Evolutionary conservation across 2,329 filamentous ascomycete genomes (phyloP), one percentile per base, ranked within the genome.

Genomic region (Knufia fluminis): DNA sequence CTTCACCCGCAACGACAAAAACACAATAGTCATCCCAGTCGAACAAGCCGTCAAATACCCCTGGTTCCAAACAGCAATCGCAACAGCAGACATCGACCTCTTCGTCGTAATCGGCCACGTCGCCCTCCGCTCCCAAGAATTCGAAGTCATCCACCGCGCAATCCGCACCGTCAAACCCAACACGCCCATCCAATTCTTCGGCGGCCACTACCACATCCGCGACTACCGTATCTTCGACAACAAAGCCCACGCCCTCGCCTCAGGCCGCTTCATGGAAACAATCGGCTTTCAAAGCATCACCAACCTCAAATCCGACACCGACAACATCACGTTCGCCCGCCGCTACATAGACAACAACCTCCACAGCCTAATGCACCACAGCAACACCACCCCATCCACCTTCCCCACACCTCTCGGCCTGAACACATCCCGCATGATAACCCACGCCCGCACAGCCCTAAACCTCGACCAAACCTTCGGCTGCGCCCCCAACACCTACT

Each of bases 331-430:
- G 1, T 96, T 94, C 63, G 75, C 77, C 47, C 79, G 91, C 40
- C 78, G 83, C 52, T 97, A 96, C 66, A 91, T 97, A 53, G 91
- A 97, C 68, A 96, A 90, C 68, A 97, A 97, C 59, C 73, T 96
- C 0, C 85, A 80, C 53, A 92, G 89, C 1, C 76, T 94, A 52
- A 77, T 90, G 59, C 78, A 92, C 60, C 91, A 97, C 64, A 86
- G 85, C 2, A 79, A 79, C 0, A 78, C 85, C 24, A 82, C 91
- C 58, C 72, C 76, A 14, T 73, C 78, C 0, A 84, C 80, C 0
- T 97, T 97, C 62, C 75, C 79, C 1, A 96, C 91, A 0, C 71
- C 82, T 12, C 75, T 83, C 41, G 91, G 91, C 16, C 76, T 73
- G 46, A 83, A 85, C 48, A 83, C 89, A 10, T 87, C 81, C 39